Evolutionary conservation across 192 early-diverging fungal genomes (phyloP).

Genomic region (Coemansia sp.): DNA sequence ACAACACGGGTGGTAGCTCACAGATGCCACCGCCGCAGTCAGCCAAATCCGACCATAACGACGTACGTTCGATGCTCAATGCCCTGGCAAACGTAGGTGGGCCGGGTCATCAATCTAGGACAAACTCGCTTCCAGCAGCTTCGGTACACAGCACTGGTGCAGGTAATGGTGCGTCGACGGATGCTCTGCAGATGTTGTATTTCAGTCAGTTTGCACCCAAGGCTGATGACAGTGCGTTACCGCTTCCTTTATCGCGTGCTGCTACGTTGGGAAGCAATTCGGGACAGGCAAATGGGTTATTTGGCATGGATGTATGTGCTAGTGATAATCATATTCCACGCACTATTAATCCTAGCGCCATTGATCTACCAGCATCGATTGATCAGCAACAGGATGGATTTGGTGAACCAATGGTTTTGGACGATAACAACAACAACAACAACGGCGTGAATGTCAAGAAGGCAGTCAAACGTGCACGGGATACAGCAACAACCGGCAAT

Average conservation of each 20-base stretch:
- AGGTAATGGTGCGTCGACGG: conserved; percentile 4
- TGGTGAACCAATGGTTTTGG: too few relatives aligned
- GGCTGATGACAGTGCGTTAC: conserved; percentile 19
- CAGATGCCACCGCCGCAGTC: conserved; percentile 9
- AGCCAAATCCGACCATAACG: not conserved
- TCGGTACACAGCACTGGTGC: not conserved
- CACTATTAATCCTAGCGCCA: conserved; percentile 53
- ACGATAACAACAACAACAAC: not conserved
- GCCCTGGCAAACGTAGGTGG: not conserved
- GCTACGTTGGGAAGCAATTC: conserved; percentile 14
- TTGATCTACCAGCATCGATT: conserved; percentile 21
- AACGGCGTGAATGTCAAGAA: not conserved
- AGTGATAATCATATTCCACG: conserved; percentile 23
- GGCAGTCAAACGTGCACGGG: conserved; percentile 2
- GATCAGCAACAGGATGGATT: not conserved
- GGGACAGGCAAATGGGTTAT: conserved; percentile 15
- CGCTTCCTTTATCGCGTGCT: conserved; percentile 10
- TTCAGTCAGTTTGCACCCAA: conserved; percentile 46
- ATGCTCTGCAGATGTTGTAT: conserved; percentile 54
- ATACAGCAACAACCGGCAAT: not conserved
- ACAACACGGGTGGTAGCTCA: not conserved
- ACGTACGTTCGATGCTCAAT: not conserved
- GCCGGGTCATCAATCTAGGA: not conserved
- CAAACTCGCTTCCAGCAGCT: conserved; percentile 7
- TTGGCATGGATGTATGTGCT: conserved; percentile 7